Evolutionary conservation across 2,329 filamentous ascomycete species (phyloP).

Genomic region (Xylariaceae sp.): DNA sequence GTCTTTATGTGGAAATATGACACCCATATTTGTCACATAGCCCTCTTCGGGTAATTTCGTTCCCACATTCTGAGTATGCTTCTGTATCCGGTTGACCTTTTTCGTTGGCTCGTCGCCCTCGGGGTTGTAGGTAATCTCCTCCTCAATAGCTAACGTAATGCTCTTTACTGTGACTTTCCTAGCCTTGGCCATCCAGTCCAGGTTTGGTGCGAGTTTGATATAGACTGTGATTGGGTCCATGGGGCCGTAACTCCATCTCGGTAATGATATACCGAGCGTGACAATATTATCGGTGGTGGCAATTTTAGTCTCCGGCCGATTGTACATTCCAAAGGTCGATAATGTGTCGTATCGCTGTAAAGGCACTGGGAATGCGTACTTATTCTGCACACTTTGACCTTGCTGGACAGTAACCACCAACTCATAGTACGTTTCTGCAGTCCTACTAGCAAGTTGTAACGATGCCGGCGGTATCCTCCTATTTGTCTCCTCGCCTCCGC

Average conservation of each 20-base stretch:
- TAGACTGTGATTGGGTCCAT: slow-evolving; percentile 95
- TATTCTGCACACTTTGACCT: slow-evolving; percentile 83
- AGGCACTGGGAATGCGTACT: slow-evolving; percentile 89
- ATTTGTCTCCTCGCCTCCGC: slow-evolving; percentile 88
- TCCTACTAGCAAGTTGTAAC: slow-evolving; percentile 86
- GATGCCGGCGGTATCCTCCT: slow-evolving; percentile 91
- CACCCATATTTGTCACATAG: slow-evolving; percentile 89
- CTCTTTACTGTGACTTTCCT: slow-evolving; percentile 92
- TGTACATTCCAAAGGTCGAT: slow-evolving; percentile 99
- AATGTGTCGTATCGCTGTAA: slow-evolving; percentile 94
- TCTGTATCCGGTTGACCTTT: slow-evolving; percentile 86
- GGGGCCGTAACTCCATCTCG: slow-evolving; percentile 95
- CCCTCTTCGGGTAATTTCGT: slow-evolving; percentile 88
- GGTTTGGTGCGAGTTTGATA: slow-evolving; percentile 91
- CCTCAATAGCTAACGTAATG: slow-evolving; percentile 91
- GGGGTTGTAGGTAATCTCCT: slow-evolving; percentile 98
- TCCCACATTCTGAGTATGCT: slow-evolving; percentile 81
- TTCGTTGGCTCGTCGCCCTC: slow-evolving; percentile 94
- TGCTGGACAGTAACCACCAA: slow-evolving; percentile 96
- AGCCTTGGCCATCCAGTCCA: slow-evolving; percentile 89
- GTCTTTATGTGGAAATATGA: slow-evolving; percentile 91
- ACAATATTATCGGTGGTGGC: slow-evolving; percentile 89
- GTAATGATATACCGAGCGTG: slow-evolving; percentile 88
- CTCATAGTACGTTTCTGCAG: slow-evolving; percentile 97
- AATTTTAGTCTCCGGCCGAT: slow-evolving; percentile 88